These are phyloP conservation scores for Penicillium ochrochloron DNA, from an alignment of 495 filamentous ascomycete species.

Conservation along the genomic window DNA sequence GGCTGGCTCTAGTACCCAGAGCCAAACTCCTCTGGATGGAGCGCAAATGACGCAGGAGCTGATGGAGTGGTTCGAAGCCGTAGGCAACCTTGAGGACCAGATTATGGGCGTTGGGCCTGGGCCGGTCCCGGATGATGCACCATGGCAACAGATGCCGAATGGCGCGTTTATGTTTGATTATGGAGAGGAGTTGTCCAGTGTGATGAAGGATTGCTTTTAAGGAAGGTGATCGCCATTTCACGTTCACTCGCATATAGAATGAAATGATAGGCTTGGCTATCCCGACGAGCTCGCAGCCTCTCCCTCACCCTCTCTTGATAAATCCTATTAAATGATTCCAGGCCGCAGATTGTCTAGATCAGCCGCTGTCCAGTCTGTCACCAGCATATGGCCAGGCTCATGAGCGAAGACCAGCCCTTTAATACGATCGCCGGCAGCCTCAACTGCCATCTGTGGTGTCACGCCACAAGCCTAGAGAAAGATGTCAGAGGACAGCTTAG, in stretches of 20 bases:
- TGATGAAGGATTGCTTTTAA: slow-evolving; percentile 48
- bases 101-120: slow-evolving; percentile 42
- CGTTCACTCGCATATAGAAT: neutral
- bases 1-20: slow-evolving; percentile 22
- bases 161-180: slow-evolving; percentile 40
- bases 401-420: slow-evolving; percentile 57
- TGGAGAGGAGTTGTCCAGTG: slow-evolving; percentile 42
- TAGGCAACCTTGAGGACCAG: slow-evolving; percentile 44
- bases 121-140: slow-evolving; percentile 23
- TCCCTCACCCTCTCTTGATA: neutral
- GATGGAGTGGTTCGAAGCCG: slow-evolving; percentile 50
- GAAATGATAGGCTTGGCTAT: neutral
- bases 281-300: neutral
- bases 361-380: slow-evolving; percentile 47
- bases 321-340: slow-evolving; percentile 7
- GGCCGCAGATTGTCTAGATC: slow-evolving; percentile 24
- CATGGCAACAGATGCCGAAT: slow-evolving; percentile 32
- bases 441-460: slow-evolving; percentile 61
- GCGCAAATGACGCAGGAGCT: slow-evolving; percentile 47
- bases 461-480: slow-evolving; percentile 55
- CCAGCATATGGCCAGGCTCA: slow-evolving; percentile 60
- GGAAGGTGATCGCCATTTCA: neutral
- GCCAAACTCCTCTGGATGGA: slow-evolving; percentile 39
- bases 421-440: slow-evolving; percentile 46
- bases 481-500: neutral